phyloP scores from a whole-genome alignment of 2,329 filamentous ascomycete genomes.

The Exophiala mesophila region DNA sequence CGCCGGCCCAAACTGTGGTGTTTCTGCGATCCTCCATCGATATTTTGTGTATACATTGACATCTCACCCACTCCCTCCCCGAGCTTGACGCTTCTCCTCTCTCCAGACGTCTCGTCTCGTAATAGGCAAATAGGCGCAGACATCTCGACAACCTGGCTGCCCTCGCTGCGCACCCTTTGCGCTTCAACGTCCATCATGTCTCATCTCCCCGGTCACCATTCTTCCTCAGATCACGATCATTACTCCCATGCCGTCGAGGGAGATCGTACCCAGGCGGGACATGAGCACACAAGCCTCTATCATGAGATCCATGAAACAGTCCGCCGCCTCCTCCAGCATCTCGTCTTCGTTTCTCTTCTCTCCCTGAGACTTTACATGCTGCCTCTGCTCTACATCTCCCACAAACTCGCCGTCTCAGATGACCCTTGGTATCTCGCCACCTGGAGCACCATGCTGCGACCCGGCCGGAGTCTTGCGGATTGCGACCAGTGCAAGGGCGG shows the following conservation, averaged over 20 bases:
- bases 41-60: slow-evolving; percentile 2
- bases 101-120: background rate
- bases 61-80: background rate
- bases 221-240: background rate
- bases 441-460: slow-evolving; percentile 11
- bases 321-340: slow-evolving; percentile 15
- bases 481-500: slow-evolving; percentile 2
- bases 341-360: slow-evolving; percentile 13
- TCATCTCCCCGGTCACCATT: background rate
- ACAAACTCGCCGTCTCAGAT: slow-evolving; percentile 13
- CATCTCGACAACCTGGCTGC: no score
- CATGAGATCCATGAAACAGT: slow-evolving; percentile 21
- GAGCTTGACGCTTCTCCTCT: background rate
- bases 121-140: background rate
- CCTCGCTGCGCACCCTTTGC: background rate
- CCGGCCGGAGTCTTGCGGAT: slow-evolving; percentile 3
- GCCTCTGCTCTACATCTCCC: slow-evolving; percentile 16
- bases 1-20: background rate
- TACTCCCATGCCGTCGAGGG: background rate
- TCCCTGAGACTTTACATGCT: slow-evolving; percentile 19
- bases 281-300: slow-evolving; percentile 30
- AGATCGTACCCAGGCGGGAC: background rate
- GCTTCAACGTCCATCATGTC: background rate
- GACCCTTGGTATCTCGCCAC: slow-evolving; percentile 14
- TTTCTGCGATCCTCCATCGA: background rate